Evolutionary conservation across 306 rosid genomes (phyloP), one percentile per base, ranked within the genome.

Genomic region (Purshia tridentata): DNA sequence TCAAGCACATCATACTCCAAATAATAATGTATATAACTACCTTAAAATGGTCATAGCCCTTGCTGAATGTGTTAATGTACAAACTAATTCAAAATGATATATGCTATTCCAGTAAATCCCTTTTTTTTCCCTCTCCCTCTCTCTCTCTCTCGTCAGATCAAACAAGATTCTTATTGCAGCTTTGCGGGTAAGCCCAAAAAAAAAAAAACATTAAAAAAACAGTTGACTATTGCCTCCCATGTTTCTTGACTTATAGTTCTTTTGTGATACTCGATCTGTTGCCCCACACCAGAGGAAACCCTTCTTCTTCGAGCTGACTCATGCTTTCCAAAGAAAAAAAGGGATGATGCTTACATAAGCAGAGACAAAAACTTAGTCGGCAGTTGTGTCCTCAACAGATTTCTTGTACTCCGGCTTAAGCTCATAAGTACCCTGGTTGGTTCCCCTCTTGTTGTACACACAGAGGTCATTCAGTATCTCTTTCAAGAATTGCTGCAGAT

Each of bases 351-450:
- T 69, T 6, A 10, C 56, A 35, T 19, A 50, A 45, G 57, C 44
- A 12, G 51, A 61, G n/a, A 60, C 73, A 29, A 69, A 2, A 6
- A 52, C 55, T 84, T 83, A 91, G 59, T 88, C 99, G 13, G 87
- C 96, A 57, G 22, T 73, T 19, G 88, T 65, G 11, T 91, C 97
- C 76, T 95, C 98, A 18, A 78, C 99, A 53, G 98, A 83, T 78
- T 91, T 91, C 95, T 88, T 95, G 90, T 91, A 95, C 75, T 95
- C 99, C 0, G 98, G 98, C 90, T 95, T 95, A 74, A 95, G 93
- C 89, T 95, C 99, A 14, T 95, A 95, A 3, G 99, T 95, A 85
- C 99, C 99, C 79, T 95, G 99, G 85, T 95, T 90, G 58, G 96
- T 88, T 69, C 99, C 99, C 77, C 99, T 86, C 87, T 94, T 94